phyloP scores from a whole-genome alignment of 768 basidiomycete genomes.

The Crassisporium funariophilum region DNA sequence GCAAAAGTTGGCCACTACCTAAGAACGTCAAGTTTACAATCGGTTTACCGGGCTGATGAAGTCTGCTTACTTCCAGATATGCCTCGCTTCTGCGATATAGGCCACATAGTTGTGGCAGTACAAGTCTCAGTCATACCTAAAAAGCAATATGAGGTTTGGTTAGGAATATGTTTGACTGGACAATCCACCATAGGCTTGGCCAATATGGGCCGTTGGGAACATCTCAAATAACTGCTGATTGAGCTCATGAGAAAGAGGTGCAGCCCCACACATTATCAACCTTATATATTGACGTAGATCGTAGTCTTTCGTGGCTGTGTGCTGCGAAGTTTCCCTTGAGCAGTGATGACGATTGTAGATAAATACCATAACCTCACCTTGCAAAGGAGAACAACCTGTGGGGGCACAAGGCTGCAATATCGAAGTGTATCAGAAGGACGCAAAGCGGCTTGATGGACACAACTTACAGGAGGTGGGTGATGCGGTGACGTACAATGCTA shows the following conservation, averaged over 20 bases:
- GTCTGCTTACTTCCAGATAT: constrained; percentile 47
- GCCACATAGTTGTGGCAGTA: constrained; percentile 53
- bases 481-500: constrained; percentile 59
- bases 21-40: neutral
- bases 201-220: constrained; percentile 55
- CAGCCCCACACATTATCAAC: constrained; percentile 57
- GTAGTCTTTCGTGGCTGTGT: constrained; percentile 52
- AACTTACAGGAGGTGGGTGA: constrained; percentile 54
- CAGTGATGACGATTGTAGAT: neutral
- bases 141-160: neutral
- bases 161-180: neutral
- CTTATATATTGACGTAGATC: constrained; percentile 45
- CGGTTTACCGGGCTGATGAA: neutral
- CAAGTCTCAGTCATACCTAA: constrained; percentile 70
- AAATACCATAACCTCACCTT: constrained; percentile 38
- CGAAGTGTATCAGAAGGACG: neutral
- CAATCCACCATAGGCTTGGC: constrained; percentile 56
- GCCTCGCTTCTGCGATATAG: constrained; percentile 48
- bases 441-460: neutral
- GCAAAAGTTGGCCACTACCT: constrained; percentile 57
- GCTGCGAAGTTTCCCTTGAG: constrained; percentile 30
- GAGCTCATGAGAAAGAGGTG: constrained; percentile 58
- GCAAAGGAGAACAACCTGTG: constrained; percentile 57
- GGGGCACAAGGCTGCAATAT: constrained; percentile 53
- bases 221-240: constrained; percentile 49